Base-by-base conservation (phyloP, 2,329 filamentous ascomycete genomes). In the Phialemoniopsis sp. region DNA sequence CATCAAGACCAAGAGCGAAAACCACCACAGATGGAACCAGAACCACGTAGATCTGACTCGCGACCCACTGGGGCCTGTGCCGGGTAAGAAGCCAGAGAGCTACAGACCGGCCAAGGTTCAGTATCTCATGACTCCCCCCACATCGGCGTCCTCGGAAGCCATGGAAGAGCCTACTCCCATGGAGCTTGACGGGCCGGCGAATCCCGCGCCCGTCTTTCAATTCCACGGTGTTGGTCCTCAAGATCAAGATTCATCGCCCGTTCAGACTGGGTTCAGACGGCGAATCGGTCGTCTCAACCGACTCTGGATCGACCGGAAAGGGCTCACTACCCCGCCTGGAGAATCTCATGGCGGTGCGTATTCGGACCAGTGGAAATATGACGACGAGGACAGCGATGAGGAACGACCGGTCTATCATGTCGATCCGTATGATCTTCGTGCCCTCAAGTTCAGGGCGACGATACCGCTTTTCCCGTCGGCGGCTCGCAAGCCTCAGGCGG, bases 1-100 rank as follows among this genome's bases (percentile, higher is more conserved):
- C 55, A 88, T 97, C 58, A 87, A 94, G 60, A 80, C 80, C 52
- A 91, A 94, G 63, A 82, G 94, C 39, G 77, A 85, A 53, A 91
- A 93, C 63, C 91, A 96, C 65, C 80, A 85, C 52, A 82, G 86
- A 59, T 96, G 91, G 89, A 96, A 96, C 64, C 76, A 87, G 52
- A 85, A 87, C 56, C 89, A 88, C 68, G 78, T 94, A 53, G 90
- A 97, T 66, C 76, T 89, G 58, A 96, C 91, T 45, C 82, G 84
- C 67, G 82, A 84, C 48, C 89, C 91, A 37, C 76, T 97, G 48
- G 88, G 87, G 37, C 89, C 89, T 16, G 80, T 87, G 32, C 72
- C 79, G 54, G 84, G 88, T 43, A 72, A 78, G 49, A 70, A 67
- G 32, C 70, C 71, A 50, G 74, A 83, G 46, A 76, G 77, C 47